Percentiles rank a stretch among this genome's conserved stretches.
phyloP scores from a whole-genome alignment of 305 asterid genomes.

The Solanum chacoense region DNA sequence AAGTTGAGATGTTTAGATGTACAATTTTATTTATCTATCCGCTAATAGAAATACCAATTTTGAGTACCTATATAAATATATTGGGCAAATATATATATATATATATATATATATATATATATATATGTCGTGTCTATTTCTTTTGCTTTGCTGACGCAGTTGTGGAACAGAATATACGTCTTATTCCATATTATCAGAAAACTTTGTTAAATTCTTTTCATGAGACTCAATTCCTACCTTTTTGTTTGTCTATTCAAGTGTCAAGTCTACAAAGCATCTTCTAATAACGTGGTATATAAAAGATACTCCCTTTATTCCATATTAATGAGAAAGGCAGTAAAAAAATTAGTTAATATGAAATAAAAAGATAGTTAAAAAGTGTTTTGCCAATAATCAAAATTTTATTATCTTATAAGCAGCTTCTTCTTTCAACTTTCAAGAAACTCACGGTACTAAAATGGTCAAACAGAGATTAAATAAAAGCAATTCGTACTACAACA shows the following conservation, averaged over 20 bases:
- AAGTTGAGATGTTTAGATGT: neutral
- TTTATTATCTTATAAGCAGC: neutral
- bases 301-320: neutral
- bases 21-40: no score
- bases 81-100: no score
- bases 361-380: neutral
- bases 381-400: conserved; percentile 3
- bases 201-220: neutral
- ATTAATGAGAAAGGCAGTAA: no score
- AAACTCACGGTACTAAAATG: neutral
- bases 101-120: no score
- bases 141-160: neutral
- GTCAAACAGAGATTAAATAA: conserved; percentile 1
- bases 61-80: no score
- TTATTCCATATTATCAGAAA: neutral
- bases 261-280: neutral
- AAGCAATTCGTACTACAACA: neutral
- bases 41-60: no score
- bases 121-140: no score
- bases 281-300: conserved; percentile 18
- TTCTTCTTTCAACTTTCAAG: neutral
- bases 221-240: neutral
- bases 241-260: neutral
- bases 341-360: no score
- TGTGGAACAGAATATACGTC: neutral